Evolutionary conservation across 2,329 filamentous ascomycete genomes (phyloP), one percentile per base, ranked within the genome.

Genomic region (Dothideomycetidae sp.): DNA sequence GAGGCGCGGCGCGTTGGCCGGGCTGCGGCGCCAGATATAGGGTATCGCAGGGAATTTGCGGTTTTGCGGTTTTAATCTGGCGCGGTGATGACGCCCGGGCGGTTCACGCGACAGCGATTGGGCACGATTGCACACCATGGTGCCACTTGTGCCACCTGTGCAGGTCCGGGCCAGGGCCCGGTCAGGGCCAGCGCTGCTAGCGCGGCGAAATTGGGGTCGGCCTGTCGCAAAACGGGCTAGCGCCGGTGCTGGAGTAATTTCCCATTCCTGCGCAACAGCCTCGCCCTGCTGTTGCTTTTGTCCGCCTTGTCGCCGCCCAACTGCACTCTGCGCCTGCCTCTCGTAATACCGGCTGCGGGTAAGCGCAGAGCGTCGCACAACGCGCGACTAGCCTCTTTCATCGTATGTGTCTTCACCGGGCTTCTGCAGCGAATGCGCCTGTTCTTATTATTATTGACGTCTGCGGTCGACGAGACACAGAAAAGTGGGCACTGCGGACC

Each of bases 11-110:
- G 36, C 18, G 36, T 38, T 38, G 36, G 31, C 36, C 30, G 36
- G 36, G 36, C 36, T 38, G 36, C 36, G 29, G 36, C 36, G 13
- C 29, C 36, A 38, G 36, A 32, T 38, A 38, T 38, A 38, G 36
- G 28, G 18, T 5, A 33, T n/a, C n/a, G n/a, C n/a, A n/a, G n/a
- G n/a, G n/a, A n/a, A n/a, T n/a, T n/a, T n/a, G n/a, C n/a, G n/a
- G n/a, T n/a, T n/a, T n/a, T n/a, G n/a, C n/a, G n/a, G n/a, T n/a
- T n/a, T n/a, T 38, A 38, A 28, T 7, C 21, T 7, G 7, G 21
- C 7, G 21, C 7, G 21, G n/a, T 26, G 21, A 26, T 26, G 21
- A 26, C 7, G 21, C 7, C 21, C n/a, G n/a, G 21, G 21, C 21
- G 21, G 21, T n/a, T 26, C 21, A n/a, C 21, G 21, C 21, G 21